These are phyloP conservation scores for Tulasnella sp. DNA, from an alignment of 768 basidiomycete species.

Conservation along the genomic window DNA sequence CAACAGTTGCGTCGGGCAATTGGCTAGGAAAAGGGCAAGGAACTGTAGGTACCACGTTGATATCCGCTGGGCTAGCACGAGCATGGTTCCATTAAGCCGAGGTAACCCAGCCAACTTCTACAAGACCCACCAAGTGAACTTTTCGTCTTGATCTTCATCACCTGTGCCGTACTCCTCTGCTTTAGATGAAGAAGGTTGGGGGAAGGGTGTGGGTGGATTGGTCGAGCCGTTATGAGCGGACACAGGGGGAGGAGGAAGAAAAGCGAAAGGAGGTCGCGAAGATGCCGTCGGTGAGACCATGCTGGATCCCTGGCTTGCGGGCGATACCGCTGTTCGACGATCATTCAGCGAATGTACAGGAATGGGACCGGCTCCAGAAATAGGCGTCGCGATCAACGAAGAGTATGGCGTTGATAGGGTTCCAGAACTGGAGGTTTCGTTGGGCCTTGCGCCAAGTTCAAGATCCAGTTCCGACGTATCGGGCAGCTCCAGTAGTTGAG, in stretches of 20 bases:
- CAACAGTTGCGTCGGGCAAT: slow-evolving; percentile 23
- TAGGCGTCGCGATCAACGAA: not conserved
- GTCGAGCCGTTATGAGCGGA: not conserved
- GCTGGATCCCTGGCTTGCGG: not conserved
- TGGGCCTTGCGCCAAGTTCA: not conserved
- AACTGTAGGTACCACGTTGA: not conserved
- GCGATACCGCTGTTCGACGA: not conserved
- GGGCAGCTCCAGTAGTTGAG: not conserved
- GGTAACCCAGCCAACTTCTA: not conserved
- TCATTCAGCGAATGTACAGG: not conserved
- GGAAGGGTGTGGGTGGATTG: not conserved
- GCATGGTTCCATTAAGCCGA: too few relatives aligned
- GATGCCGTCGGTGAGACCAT: not conserved
- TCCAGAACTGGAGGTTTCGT: not conserved
- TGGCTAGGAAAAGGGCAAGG: not conserved
- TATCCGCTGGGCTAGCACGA: not conserved
- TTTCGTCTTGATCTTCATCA: not conserved
- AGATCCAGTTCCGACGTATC: too few relatives aligned
- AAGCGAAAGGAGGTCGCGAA: not conserved
- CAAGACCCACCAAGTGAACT: not conserved
- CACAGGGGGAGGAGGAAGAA: not conserved
- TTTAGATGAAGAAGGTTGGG: not conserved
- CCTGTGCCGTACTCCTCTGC: not conserved
- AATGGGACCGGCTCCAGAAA: not conserved
- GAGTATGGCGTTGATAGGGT: not conserved